Percentiles rank a stretch among this genome's conserved stretches.
Evolutionary conservation across 768 basidiomycete species (phyloP).

Genomic region (Rhizopogon sp.): DNA sequence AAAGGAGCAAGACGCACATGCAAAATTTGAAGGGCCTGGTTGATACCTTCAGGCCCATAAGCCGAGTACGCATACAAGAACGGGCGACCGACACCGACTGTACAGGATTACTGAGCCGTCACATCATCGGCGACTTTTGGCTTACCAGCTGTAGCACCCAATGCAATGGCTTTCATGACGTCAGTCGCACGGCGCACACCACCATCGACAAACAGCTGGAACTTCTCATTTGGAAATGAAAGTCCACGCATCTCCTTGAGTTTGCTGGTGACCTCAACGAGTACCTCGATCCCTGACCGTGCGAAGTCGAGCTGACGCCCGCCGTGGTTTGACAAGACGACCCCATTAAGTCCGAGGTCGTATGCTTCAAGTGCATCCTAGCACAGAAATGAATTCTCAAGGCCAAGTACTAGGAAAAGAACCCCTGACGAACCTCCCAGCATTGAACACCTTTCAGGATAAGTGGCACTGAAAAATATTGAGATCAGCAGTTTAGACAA

Average conservation of each 20-base stretch:
- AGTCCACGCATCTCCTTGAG: conserved; percentile 6
- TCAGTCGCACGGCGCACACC: conserved; percentile 47
- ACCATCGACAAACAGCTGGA: conserved; percentile 41
- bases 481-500: not conserved
- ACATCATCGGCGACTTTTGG: not conserved
- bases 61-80: conserved; percentile 81
- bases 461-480: conserved; percentile 41
- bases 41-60: conserved; percentile 81
- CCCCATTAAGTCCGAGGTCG: conserved; percentile 34
- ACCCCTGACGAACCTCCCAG: conserved; percentile 25
- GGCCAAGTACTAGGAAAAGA: not conserved
- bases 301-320: conserved; percentile 48
- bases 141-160: conserved; percentile 40
- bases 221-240: conserved; percentile 9
- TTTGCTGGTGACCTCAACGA: conserved; percentile 16
- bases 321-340: conserved; percentile 58
- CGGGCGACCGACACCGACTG: conserved; percentile 72
- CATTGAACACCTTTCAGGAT: conserved; percentile 52
- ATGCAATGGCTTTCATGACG: conserved; percentile 45
- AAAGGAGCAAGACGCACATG: conserved; percentile 36
- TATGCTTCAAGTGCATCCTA: conserved; percentile 35
- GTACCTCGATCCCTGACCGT: conserved; percentile 31
- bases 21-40: conserved; percentile 72
- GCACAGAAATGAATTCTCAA: not conserved
- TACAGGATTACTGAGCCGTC: conserved; percentile 5